phyloP scores from a whole-genome alignment of 345 rosid genomes.

The Melaleuca alternifolia region DNA sequence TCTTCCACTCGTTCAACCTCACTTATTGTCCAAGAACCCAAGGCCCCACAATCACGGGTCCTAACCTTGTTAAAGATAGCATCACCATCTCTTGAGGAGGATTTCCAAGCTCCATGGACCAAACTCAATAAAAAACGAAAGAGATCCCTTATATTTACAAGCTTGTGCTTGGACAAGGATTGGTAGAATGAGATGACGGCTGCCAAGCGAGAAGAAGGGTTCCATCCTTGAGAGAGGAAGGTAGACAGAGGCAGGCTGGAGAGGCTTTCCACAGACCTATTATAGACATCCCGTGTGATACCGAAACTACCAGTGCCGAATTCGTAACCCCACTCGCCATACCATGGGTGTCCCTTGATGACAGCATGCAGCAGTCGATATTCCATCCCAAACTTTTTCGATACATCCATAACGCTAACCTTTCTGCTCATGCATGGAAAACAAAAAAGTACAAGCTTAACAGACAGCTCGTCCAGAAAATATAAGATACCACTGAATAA shows the following conservation, averaged over 20 bases:
- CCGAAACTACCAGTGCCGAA: slow-evolving; percentile 63
- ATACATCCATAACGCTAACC: slow-evolving; percentile 74
- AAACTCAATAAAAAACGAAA: slow-evolving; percentile 34
- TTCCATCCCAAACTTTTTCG: slow-evolving; percentile 49
- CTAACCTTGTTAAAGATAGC: slow-evolving; percentile 11
- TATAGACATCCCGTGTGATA: slow-evolving; percentile 35
- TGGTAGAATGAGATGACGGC: slow-evolving; percentile 31
- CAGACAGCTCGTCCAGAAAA: not conserved
- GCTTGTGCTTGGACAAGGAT: slow-evolving; percentile 38
- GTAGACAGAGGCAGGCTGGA: slow-evolving; percentile 27
- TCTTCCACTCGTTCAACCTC: slow-evolving; percentile 43
- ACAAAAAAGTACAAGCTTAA: not conserved
- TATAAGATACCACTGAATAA: not conserved
- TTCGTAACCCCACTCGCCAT: slow-evolving; percentile 70
- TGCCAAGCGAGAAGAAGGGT: slow-evolving; percentile 22
- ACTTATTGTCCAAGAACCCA: slow-evolving; percentile 27
- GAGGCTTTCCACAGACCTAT: slow-evolving; percentile 37
- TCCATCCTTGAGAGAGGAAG: slow-evolving; percentile 21
- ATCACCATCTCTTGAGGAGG: slow-evolving; percentile 17
- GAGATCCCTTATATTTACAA: slow-evolving; percentile 42
- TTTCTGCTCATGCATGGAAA: slow-evolving; percentile 8
- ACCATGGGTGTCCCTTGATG: slow-evolving; percentile 50
- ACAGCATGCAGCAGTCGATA: slow-evolving; percentile 57
- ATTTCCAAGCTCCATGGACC: slow-evolving; percentile 28
- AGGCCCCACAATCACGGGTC: not conserved